phyloP scores from a whole-genome alignment of 352 stramenopile genomes.

The Globisporangium acanthophoron region DNA sequence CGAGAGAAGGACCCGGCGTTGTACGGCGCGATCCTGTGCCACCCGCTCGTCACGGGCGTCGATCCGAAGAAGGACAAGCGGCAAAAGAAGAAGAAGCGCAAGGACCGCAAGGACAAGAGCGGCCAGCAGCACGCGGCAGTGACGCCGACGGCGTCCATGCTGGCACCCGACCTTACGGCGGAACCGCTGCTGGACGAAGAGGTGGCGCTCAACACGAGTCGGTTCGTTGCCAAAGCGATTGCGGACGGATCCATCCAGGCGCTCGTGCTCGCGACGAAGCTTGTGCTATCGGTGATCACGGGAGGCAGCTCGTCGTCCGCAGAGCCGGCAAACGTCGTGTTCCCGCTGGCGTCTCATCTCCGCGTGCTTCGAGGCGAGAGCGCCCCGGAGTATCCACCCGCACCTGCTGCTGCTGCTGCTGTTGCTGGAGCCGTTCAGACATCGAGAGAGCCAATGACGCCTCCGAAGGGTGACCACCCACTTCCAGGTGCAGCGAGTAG shows the following conservation, averaged over 20 bases:
- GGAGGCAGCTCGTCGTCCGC: constrained; percentile 7
- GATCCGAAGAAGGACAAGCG: constrained; percentile 78
- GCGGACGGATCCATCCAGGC: constrained; percentile 72
- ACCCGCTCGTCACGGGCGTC: constrained; percentile 74
- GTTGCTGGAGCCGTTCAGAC: not conserved
- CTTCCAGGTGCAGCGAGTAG: not conserved
- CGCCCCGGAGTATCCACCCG: constrained; percentile 37
- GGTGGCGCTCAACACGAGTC: constrained; percentile 56
- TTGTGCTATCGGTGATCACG: constrained; percentile 48
- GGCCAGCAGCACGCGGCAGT: constrained; percentile 12
- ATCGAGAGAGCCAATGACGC: constrained; percentile 27
- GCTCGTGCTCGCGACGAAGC: constrained; percentile 65
- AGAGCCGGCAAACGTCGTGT: constrained; percentile 17
- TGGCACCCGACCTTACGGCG: constrained; percentile 60
- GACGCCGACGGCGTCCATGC: constrained; percentile 39
- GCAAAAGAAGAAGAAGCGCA: constrained; percentile 76
- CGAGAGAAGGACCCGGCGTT: constrained; percentile 76
- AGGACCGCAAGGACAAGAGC: constrained; percentile 80
- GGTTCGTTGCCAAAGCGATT: constrained; percentile 73
- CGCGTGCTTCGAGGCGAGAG: constrained; percentile 68
- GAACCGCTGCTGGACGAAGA: constrained; percentile 47
- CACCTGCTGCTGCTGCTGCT: constrained; percentile 5
- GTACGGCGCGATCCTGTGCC: constrained; percentile 80
- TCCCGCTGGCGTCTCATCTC: constrained; percentile 64
- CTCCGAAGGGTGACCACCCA: constrained; percentile 21